Conservation (phyloP, 2,329 filamentous ascomycete species). For the Colletotrichum magnum region DNA sequence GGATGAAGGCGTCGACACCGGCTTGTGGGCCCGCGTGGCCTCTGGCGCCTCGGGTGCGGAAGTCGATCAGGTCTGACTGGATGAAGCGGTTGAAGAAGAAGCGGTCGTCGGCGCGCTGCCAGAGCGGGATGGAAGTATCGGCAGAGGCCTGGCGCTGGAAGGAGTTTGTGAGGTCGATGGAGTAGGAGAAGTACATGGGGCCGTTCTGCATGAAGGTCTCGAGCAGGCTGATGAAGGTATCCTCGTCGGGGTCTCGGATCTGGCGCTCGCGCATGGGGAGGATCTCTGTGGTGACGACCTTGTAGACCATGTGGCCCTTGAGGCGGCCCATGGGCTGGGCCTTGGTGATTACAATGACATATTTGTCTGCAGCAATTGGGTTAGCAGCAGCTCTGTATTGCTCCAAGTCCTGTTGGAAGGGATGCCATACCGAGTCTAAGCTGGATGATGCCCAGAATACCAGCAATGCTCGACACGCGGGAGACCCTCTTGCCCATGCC, state of each 20-base stretch:
- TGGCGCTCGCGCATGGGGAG: slow-evolving; percentile 93
- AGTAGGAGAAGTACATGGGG: slow-evolving; percentile 98
- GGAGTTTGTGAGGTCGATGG: slow-evolving; percentile 94
- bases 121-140: slow-evolving; percentile 81
- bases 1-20: slow-evolving; percentile 89
- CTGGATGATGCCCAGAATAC: slow-evolving; percentile 94
- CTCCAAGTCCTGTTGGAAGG: background rate
- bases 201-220: slow-evolving; percentile 85
- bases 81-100: slow-evolving; percentile 99
- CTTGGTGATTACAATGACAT: slow-evolving; percentile 97
- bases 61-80: slow-evolving; percentile 91
- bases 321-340: slow-evolving; percentile 90
- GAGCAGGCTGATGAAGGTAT: slow-evolving; percentile 87
- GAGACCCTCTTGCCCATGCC: slow-evolving; percentile 79
- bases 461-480: slow-evolving; percentile 90
- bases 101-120: slow-evolving; percentile 93
- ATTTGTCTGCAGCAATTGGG: slow-evolving; percentile 77
- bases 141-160: slow-evolving; percentile 93
- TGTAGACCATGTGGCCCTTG: slow-evolving; percentile 97
- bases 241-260: slow-evolving; percentile 93
- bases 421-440: slow-evolving; percentile 82
- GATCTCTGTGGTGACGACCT: slow-evolving; percentile 90
- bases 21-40: slow-evolving; percentile 79
- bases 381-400: slow-evolving; percentile 22
- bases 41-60: slow-evolving; percentile 75